Evolutionary conservation across 2,329 filamentous ascomycete species (phyloP), one percentile per base, ranked within the genome.

Genomic region (Ploettnerulaceae sp.): DNA sequence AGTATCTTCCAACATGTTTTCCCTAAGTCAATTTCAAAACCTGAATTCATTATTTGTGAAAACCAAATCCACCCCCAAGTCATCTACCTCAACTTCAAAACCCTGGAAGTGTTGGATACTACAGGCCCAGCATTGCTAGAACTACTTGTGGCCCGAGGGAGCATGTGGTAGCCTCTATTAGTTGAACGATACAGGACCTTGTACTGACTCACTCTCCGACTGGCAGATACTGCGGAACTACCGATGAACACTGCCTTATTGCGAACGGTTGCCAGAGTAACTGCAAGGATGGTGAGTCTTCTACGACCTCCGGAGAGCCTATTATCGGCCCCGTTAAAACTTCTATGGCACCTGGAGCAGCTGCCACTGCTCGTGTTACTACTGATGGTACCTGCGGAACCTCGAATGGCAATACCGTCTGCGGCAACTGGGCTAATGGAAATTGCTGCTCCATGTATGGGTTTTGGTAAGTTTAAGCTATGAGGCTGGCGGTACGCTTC

Each of bases 391-490:
- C 67, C 47, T 80, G 76, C 54, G 76, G 76, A 49, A 66, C 68
- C 14, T 66, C 56, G 7, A 73, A 77, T 52, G 67, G 65, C 11
- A 66, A 68, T 47, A 73, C 67, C 3, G 61, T 76, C 32, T 80
- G 76, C 57, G 73, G 73, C 15, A 58, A 71, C 47, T 80, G 74
- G 74, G 56, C 61, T 21, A 66, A 69, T 25, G 76, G 76, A 33
- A 65, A 70, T 47, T 79, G 76, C 57, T 78, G 76, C 57, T 76
- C 72, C 26, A 70, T 75, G 66, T 79, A 78, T 58, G 76, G 76
- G 21, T 79, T 75, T 62, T 76, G 75, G 58, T 61, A 57, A 52
- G 58, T 38, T 31, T 9, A 24, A n/a, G 9, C 33, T 32, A 21
- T 22, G 11, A 2, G 3, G 7, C 31, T 38, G 17, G 12, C 8